Base-by-base conservation (phyloP, 371 early-diverging fungal species). In the Actinomucor elegans region DNA sequence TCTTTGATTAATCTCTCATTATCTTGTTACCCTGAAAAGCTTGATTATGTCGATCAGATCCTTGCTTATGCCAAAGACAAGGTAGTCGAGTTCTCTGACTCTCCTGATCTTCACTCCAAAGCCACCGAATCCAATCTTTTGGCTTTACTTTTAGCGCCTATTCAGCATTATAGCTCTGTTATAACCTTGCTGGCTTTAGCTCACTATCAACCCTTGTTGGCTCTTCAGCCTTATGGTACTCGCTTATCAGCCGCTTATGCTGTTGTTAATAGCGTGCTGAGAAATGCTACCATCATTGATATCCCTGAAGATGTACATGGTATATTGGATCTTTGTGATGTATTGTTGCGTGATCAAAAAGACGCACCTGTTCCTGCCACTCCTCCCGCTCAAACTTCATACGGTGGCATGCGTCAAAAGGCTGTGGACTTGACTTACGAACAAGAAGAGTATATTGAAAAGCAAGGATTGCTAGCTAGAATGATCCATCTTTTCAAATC, bases 21-120 rank as follows among this genome's bases (percentile, higher is more conserved):
- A 11, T 89, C 92, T 48, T 94, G 96, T 63, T 94, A 95, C 52
- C 96, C 96, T 11, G 88, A 91, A 12, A 83, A 84, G 34, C 57
- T 91, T 32, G 88, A 82, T 27, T 88, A 93, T 55, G 89, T 93
- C 1, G 94, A 94, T 71, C 82, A 86, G 59, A 90, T 97, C 27
- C 79, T 96, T 38, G 89, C 84, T 5, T 94, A 89, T 73, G 88
- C 92, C 31, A 84, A 81, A 52, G 82, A 72, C 24, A 81, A 84
- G 63, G 73, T 83, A n/a, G 58, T 68, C 18, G 81, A 83, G 15
- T 79, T 74, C 41, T 47, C 61, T 20, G 52, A 68, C 33, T 63
- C 68, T 38, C 83, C 86, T 17, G 87, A 80, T 27, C 69, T 84
- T 7, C 79, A 83, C 51, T 77, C 69, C 64, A 74, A 81, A 63